Conservation (phyloP, 352 stramenopile species). For the Phytophthora multivora region DNA sequence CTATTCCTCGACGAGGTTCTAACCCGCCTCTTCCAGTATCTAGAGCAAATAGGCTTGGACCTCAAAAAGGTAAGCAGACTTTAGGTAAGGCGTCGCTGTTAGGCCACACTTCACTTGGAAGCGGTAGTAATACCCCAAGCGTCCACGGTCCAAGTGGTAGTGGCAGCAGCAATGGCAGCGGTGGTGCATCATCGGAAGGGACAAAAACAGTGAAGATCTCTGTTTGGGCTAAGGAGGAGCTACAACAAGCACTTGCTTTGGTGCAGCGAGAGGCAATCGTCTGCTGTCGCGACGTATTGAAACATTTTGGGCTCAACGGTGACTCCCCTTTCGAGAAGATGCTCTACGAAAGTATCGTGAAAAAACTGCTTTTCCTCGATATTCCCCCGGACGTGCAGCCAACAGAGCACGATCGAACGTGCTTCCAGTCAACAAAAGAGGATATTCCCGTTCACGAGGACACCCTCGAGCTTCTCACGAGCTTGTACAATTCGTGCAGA, state of each 20-base stretch:
- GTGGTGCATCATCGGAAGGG: conserved; percentile 23
- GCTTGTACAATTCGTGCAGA: conserved; percentile 61
- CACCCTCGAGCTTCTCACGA: conserved; percentile 60
- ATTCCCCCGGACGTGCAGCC: conserved; percentile 82
- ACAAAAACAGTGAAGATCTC: conserved; percentile 69
- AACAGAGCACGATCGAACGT: conserved; percentile 86
- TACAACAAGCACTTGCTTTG: conserved; percentile 76
- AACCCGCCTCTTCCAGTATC: conserved; percentile 36
- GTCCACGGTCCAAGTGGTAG: conserved; percentile 13
- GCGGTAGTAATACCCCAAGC: conserved; percentile 9
- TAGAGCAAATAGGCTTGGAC: conserved; percentile 30
- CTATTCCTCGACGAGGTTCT: conserved; percentile 55
- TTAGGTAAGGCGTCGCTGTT: conserved; percentile 28
- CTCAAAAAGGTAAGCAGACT: conserved; percentile 43
- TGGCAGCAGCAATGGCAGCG: conserved; percentile 8
- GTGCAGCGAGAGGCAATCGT: conserved; percentile 76
- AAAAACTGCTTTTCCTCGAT: conserved; percentile 85
- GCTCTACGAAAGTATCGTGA: conserved; percentile 81
- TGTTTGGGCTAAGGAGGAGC: conserved; percentile 79
- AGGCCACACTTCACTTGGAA: conserved; percentile 8
- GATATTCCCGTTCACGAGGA: conserved; percentile 82
- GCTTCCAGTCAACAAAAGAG: conserved; percentile 84
- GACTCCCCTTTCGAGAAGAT: conserved; percentile 78
- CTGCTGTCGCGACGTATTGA: conserved; percentile 75
- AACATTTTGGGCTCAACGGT: conserved; percentile 65